phyloP scores from a whole-genome alignment of 495 filamentous ascomycete genomes.

The Saxophila tyrrhenica region DNA sequence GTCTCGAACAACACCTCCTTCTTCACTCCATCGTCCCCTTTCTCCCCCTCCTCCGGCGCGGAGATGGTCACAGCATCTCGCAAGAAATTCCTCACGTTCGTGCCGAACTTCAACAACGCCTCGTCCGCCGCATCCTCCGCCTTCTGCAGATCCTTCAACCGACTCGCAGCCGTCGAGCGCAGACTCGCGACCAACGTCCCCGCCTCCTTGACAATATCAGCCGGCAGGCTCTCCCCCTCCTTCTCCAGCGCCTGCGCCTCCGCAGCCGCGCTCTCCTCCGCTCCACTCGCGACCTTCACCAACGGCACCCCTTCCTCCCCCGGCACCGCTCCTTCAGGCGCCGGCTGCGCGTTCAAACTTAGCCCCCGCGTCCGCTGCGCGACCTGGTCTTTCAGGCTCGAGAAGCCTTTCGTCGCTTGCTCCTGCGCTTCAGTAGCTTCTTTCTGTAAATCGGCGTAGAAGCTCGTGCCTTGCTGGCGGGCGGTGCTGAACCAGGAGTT shows the following conservation, averaged over 20 bases:
- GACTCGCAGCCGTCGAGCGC: constrained; percentile 66
- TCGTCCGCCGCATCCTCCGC: constrained; percentile 98
- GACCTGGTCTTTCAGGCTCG: constrained; percentile 37
- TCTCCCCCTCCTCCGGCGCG: constrained; percentile 26
- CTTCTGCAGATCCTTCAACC: constrained; percentile 80
- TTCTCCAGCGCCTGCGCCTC: constrained; percentile 28
- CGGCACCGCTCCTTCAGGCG: constrained; percentile 17
- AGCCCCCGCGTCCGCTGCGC: constrained; percentile 59
- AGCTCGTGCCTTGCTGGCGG: constrained; percentile 71
- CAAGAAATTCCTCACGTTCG: constrained; percentile 82
- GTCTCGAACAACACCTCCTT: constrained; percentile 70
- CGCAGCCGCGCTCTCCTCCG: constrained; percentile 21
- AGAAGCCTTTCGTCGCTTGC: constrained; percentile 76
- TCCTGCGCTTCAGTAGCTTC: constrained; percentile 63
- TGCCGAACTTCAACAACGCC: constrained; percentile 83
- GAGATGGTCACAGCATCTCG: constrained; percentile 77
- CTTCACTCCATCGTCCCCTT: constrained; percentile 3
- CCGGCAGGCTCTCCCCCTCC: constrained; percentile 38
- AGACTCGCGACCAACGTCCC: constrained; percentile 77
- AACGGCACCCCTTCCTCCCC: constrained; percentile 19
- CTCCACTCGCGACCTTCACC: constrained; percentile 1
- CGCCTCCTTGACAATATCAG: constrained; percentile 44
- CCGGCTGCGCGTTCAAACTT: constrained; percentile 46
- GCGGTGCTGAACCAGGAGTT: constrained; percentile 83
- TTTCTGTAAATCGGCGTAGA: constrained; percentile 71